A percentile compares a stretch with the other conserved stretches of the same genome.
Conservation (phyloP, 1,139 yeast species). For the Pichia sp. region DNA sequence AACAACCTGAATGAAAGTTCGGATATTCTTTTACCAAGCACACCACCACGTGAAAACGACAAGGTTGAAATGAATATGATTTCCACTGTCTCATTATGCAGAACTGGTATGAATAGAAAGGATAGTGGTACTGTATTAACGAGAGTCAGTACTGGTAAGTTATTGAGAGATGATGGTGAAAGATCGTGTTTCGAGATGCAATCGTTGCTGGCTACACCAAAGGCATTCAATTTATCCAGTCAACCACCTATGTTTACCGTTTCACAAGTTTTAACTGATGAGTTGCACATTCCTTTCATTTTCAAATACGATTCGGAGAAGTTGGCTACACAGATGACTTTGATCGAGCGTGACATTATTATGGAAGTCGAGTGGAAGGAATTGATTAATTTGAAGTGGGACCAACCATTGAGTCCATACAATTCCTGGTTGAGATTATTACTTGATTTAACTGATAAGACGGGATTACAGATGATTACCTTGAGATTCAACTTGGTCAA, state of each 20-base stretch:
- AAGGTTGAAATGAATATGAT: slow-evolving; percentile 19
- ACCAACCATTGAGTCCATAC: slow-evolving; percentile 63
- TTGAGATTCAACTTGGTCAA: slow-evolving; percentile 86
- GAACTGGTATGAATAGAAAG: not conserved
- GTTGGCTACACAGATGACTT: slow-evolving; percentile 77
- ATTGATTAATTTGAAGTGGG: slow-evolving; percentile 75
- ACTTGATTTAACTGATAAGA: slow-evolving; percentile 39
- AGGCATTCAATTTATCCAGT: slow-evolving; percentile 15
- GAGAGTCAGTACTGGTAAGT: slow-evolving; percentile 17
- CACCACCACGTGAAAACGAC: not conserved
- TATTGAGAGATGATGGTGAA: slow-evolving; percentile 18
- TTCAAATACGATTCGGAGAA: slow-evolving; percentile 64
- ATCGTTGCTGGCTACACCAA: slow-evolving; percentile 30
- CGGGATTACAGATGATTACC: slow-evolving; percentile 83
- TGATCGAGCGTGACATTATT: slow-evolving; percentile 81
- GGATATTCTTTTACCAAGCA: not conserved
- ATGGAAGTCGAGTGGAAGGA: slow-evolving; percentile 93
- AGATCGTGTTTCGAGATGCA: slow-evolving; percentile 29
- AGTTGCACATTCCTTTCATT: slow-evolving; percentile 74
- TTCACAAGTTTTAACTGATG: slow-evolving; percentile 38
- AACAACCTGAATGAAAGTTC: slow-evolving; percentile 12
- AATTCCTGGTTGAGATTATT: slow-evolving; percentile 85
- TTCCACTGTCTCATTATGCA: slow-evolving; percentile 4
- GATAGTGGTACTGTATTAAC: slow-evolving; percentile 16
- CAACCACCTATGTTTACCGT: slow-evolving; percentile 26